Evolutionary conservation across 805 yeast species (phyloP), one percentile per base, ranked within the genome.

Genomic region (Zygosaccharomyces kombuchaensis): DNA sequence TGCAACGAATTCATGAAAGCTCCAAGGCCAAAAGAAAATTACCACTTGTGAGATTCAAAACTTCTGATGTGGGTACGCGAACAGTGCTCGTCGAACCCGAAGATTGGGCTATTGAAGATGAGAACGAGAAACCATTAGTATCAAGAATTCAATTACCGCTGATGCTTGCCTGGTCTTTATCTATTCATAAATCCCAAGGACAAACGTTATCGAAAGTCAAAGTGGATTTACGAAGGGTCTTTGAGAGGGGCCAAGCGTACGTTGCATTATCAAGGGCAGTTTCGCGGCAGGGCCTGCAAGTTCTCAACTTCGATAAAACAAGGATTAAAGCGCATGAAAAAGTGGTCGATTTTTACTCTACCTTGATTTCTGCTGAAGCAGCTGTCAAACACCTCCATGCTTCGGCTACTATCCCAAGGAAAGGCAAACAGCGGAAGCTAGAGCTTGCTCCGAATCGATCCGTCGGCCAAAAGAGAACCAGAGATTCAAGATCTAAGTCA

Each of bases 131-230:
- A 7, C 78, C 83, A 0, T 54, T 87, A 10, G 96, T 87, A 0
- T 73, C 84, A 1, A 72, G 97, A 56, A 71, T 74, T 0, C 99
- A 93, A 59, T 55, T 93, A 2, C 99, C 99, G 0, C 68, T 93
- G 43, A 81, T 91, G 56, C 69, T 90, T n/a, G 96, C 99, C 0
- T 93, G 98, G 97, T 89, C 99, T 0, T 66, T 93, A 36, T 89
- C 97, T 0, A 90, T 93, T 36, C 99, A 93, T 62, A 91, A 93
- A 67, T 82, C 97, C 0, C 99, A 91, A 63, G 99, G 99, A 1
- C 90, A 91, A 65, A 86, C 98, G 0, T 65, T 89, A 36, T 81
- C 83, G 4, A 73, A 77, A 45, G 89, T 87, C 3, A 76, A 76
- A 51, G 96, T 91, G 5, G 95, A 93, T 62, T 72, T 91, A 50